Evolutionary conservation across 139 green algal genomes (phyloP).

Genomic region (Chlamydomonas sphaeroides): DNA sequence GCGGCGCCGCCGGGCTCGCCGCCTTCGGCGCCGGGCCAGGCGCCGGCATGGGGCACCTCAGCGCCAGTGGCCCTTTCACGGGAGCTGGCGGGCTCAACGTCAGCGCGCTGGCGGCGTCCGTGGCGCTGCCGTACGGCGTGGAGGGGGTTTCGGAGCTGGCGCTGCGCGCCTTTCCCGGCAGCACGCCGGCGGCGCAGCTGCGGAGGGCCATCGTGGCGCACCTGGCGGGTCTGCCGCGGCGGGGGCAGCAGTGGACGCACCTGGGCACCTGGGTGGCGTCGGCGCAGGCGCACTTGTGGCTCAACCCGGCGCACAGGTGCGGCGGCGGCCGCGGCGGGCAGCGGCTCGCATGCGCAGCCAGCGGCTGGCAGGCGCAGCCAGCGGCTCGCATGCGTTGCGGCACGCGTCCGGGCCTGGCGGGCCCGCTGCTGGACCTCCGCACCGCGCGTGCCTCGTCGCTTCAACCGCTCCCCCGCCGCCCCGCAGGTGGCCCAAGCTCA

Average conservation of each 20-base stretch:
- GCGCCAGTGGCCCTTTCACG: no score
- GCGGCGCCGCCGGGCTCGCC: no score
- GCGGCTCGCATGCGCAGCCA: no score
- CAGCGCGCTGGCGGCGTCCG: not conserved
- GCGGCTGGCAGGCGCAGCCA: no score
- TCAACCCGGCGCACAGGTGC: slow-evolving; percentile 8
- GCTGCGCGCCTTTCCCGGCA: slow-evolving; percentile 25
- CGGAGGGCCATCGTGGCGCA: slow-evolving; percentile 10
- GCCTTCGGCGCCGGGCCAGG: no score
- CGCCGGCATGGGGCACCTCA: no score
- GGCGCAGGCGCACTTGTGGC: slow-evolving; percentile 26
- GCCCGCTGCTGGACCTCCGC: not conserved
- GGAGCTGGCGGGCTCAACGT: no score
- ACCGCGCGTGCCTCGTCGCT: not conserved
- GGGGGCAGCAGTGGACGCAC: slow-evolving; percentile 18
- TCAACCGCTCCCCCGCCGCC: no score
- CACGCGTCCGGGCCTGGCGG: not conserved
- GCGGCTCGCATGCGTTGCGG: no score
- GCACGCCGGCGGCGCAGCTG: slow-evolving; percentile 23
- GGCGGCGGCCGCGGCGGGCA: no score
- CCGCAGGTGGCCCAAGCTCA: slow-evolving; percentile 38
- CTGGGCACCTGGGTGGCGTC: slow-evolving; percentile 3
- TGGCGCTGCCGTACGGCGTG: not conserved
- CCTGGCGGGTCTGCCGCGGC: slow-evolving; percentile 4
- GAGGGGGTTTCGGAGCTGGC: slow-evolving; percentile 25